Evolutionary conservation across 805 yeast species (phyloP), one percentile per base, ranked within the genome.

Genomic region (Wilhelminamyces savonicus): DNA sequence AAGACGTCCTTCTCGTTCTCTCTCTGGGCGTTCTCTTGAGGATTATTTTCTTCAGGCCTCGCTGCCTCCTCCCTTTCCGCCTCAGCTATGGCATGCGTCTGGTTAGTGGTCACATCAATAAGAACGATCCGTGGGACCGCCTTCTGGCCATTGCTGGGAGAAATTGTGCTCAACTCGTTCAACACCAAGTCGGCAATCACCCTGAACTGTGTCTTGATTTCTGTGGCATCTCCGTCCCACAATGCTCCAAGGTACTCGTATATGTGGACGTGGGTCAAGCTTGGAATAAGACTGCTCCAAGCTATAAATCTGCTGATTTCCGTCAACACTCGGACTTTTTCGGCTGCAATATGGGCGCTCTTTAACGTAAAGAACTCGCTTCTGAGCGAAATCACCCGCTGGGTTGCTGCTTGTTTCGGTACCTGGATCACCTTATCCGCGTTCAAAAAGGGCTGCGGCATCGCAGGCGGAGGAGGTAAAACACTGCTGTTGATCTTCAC

Each of bases 381-480:
- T 15, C 69, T 41, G 7, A 45, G 30, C 0, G 53, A 44, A 7
- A 61, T 31, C 0, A 46, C 59, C n/a, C 40, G 31, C 11, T 54
- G 54, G 1, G 58, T 41, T 32, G 60, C 62, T 23, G 45, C 49
- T 28, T 58, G 51, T 1, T 46, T 50, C 0, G 76, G 75, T 6
- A 56, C 48, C 5, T 55, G 48, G 3, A 68, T 41, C 21, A 49
- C 51, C 29, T 60, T 64, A 18, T 66, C 66, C 2, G 60, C 59
- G 27, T 60, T 60, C 22, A 69, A 39, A 38, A 54, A 67, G 0
- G 74, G 71, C 21, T 49, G 51, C 2, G 74, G 74, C 10, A 65
- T 34, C 10, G 54, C 61, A 1, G 70, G 66, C 14, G 74, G 73
- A 13, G 61, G 57, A 3, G 52, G 48, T 3, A 54, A 41, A 4